phyloP scores from a whole-genome alignment of 768 basidiomycete genomes.

The Mycena indigotica region DNA sequence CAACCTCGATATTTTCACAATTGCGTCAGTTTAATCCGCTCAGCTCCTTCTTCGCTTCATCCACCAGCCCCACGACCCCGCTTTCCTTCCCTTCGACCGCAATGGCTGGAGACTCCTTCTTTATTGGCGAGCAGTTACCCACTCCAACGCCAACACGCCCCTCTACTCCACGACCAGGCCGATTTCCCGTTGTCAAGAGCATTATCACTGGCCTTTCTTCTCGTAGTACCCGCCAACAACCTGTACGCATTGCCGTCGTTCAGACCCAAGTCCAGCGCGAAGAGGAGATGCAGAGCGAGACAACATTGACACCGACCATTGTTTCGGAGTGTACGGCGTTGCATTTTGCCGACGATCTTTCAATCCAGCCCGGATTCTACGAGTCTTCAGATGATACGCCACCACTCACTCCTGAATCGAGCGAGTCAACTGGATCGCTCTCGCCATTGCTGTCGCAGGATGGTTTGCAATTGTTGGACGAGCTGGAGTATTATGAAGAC shows the following conservation, averaged over 20 bases:
- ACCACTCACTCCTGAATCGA: constrained; percentile 23
- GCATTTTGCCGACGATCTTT: not conserved
- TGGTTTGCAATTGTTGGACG: not conserved
- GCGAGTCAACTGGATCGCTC: constrained; percentile 3
- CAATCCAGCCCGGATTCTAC: constrained; percentile 1
- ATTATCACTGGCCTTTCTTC: constrained; percentile 25
- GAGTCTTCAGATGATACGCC: constrained; percentile 21
- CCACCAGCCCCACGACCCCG: not conserved
- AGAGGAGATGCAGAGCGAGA: not conserved
- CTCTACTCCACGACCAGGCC: constrained; percentile 22
- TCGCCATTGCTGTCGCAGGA: constrained; percentile 3
- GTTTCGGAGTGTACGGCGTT: constrained; percentile 8
- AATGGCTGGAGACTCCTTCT: not conserved
- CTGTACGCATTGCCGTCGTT: constrained; percentile 2
- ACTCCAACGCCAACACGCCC: constrained; percentile 27
- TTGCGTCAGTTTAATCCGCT: not conserved
- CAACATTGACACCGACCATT: constrained; percentile 12
- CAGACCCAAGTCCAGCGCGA: constrained; percentile 15
- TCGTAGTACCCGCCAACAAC: constrained; percentile 16
- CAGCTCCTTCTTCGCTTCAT: not conserved
- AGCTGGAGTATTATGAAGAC: constrained; percentile 3
- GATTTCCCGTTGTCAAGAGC: constrained; percentile 25
- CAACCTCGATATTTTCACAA: too few relatives aligned
- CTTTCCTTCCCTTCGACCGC: not conserved
- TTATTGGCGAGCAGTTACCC: not conserved